Percentiles rank a stretch among this genome's conserved stretches.
These are phyloP conservation scores for Micractinium sp. DNA, from an alignment of 139 green algal genomes.

Conservation along the genomic window DNA sequence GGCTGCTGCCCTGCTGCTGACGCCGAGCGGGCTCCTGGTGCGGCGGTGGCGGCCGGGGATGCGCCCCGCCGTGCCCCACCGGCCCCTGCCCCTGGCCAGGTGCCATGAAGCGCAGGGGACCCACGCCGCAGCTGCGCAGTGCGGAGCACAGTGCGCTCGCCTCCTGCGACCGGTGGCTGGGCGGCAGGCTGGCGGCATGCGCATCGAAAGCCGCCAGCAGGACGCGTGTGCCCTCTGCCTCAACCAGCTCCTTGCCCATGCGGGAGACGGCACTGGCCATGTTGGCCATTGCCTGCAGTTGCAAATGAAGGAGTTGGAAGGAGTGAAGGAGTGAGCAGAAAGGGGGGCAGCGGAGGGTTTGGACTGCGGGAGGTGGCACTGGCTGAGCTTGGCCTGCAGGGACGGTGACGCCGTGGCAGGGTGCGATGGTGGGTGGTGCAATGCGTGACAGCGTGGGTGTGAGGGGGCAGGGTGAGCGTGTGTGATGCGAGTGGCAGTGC, in stretches of 20 bases:
- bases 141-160: neutral
- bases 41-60: neutral
- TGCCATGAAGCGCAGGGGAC: neutral
- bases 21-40: neutral
- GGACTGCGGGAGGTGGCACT: too few species aligned
- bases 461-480: neutral
- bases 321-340: neutral
- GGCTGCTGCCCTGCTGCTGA: neutral
- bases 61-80: neutral
- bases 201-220: conserved; percentile 26
- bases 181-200: neutral
- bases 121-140: neutral
- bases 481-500: neutral
- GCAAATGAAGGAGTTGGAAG: neutral
- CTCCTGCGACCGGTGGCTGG: neutral
- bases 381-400: too few species aligned
- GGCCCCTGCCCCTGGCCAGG: neutral
- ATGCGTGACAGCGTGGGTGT: neutral
- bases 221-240: neutral
- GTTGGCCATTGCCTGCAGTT: conserved; percentile 30
- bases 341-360: neutral
- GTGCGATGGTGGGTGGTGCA: too few species aligned
- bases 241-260: neutral
- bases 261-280: neutral
- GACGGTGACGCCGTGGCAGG: too few species aligned